Base-by-base conservation (phyloP, 2,329 filamentous ascomycete species). In the Phialophora macrospora region DNA sequence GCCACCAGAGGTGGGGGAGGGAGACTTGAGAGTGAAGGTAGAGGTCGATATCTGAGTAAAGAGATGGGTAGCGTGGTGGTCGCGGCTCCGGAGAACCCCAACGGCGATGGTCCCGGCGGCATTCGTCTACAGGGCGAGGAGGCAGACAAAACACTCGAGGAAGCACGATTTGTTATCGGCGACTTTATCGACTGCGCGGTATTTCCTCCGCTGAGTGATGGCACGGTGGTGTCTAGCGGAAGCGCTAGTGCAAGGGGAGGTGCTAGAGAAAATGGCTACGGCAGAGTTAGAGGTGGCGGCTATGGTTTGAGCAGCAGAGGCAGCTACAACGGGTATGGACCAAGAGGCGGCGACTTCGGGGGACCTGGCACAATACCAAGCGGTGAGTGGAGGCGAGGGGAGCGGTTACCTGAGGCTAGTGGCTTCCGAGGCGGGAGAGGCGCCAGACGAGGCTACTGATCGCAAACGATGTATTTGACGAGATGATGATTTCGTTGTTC, bases 141-240 rank as follows among this genome's bases (percentile, higher is more conserved):
- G 30, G 84, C 87, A 11, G 83, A 88, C 30, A 94, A 90, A 80
- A 93, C 91, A 8, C 79, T 98, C 34, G 83, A 83, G 44, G 91
- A 96, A 61, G 88, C 86, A 38, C 86, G 89, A 24, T 96, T 97
- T 73, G 90, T 97, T 11, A 90, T 95, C 68, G 94, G 94, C 0
- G 94, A 98, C 77, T 96, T 90, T 74, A 84, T 98, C 48, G 89
- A 90, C 64, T 94, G 91, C 75, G 91, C 92, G 4, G 88, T 97
- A 66, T 81, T 94, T 63, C 88, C 91, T 49, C 91, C 92, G 0
- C 80, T 90, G 28, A 80, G 86, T 34, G 90, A 94, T 75, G 93
- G 93, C 0, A 86, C 85, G 34, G 88, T 44, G 73, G 80, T 9
- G 80, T 84, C n/a, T 81, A 84, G 12, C 80, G 80, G 24, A 28